A percentile compares a stretch with the other conserved stretches of the same genome.
Evolutionary conservation across 1,284 basidiomycete species (phyloP).

Genomic region (Mycosarcoma mackinlayi): DNA sequence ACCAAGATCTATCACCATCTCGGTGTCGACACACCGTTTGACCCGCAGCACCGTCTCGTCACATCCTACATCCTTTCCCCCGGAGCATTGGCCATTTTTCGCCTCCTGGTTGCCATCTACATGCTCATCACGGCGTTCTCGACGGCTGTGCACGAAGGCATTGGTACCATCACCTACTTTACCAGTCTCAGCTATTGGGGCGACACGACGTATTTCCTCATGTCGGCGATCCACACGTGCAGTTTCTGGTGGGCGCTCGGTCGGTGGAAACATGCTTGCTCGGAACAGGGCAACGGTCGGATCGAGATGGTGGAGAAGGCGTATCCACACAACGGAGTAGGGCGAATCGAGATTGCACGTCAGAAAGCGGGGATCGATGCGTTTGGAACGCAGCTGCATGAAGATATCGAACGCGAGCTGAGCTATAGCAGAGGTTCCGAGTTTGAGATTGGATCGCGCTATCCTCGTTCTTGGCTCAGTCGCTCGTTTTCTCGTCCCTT

Average conservation of each 20-base stretch:
- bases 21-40: constrained; percentile 71
- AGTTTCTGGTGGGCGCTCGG: constrained; percentile 19
- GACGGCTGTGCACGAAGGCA: constrained; percentile 62
- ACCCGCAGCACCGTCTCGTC: constrained; percentile 72
- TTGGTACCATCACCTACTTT: constrained; percentile 48
- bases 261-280: constrained; percentile 23
- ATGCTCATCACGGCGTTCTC: constrained; percentile 72
- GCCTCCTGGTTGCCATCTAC: constrained; percentile 73
- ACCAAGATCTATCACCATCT: constrained; percentile 56
- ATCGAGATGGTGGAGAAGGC: constrained; percentile 44
- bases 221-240: constrained; percentile 40
- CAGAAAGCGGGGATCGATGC: constrained; percentile 23
- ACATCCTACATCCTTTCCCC: constrained; percentile 75
- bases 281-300: not conserved
- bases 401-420: constrained; percentile 25
- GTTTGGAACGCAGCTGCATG: constrained; percentile 18
- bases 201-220: constrained; percentile 33
- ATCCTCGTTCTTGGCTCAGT: constrained; percentile 35
- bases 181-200: constrained; percentile 48
- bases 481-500: constrained; percentile 26
- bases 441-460: constrained; percentile 23
- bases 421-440: constrained; percentile 7
- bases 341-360: constrained; percentile 26
- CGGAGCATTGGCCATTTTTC: constrained; percentile 71
- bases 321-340: constrained; percentile 25